Base-by-base conservation (phyloP, 2,329 filamentous ascomycete genomes). In the Teratosphaeriaceae sp. region DNA sequence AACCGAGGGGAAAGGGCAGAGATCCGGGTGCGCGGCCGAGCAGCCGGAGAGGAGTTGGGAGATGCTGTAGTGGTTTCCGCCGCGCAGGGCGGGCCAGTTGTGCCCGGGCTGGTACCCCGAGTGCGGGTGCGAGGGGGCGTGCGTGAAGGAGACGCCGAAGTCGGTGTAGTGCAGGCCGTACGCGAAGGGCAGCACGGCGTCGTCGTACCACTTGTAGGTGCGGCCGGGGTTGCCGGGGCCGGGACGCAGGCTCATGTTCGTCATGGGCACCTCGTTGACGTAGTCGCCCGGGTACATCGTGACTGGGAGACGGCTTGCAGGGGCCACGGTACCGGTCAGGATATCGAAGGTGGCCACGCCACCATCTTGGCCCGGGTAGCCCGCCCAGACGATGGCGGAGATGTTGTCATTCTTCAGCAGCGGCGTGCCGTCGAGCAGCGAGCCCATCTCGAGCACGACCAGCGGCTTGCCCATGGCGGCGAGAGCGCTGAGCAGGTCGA, bases 331-430 rank as follows among this genome's bases (percentile, higher is more conserved):
- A 2, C 78, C 78, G 7, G 67, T 72, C 23, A 81, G 52, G 42
- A 80, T 64, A 44, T 79, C 68, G 38, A 79, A 60, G 9, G 80
- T 54, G 0, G 77, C 78, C 7, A 62, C 59, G 2, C 78, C 78
- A 11, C 78, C 78, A 29, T 73, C 71, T 57, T 81, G 77, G 1
- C 78, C 77, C 0, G 78, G 78, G 44, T 78, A 80, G 0, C 76
- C 75, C 0, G 65, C 73, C 78, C 78, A 80, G 0, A 81, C 51
- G 1, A 81, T 55, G 0, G 73, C 68, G 21, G 65, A 69, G 44
- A 80, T 67, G 42, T 71, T 71, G 1, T 60, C 49, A 41, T 75
- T 71, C 3, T 58, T 59, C 5, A 73, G 55, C 3, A 80, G 54
- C 2, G 73, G 66, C 0, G 70, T 65, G 44, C 70, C 69, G 53